phyloP scores from a whole-genome alignment of 192 early-diverging fungal genomes.

The Backusella sp. region DNA sequence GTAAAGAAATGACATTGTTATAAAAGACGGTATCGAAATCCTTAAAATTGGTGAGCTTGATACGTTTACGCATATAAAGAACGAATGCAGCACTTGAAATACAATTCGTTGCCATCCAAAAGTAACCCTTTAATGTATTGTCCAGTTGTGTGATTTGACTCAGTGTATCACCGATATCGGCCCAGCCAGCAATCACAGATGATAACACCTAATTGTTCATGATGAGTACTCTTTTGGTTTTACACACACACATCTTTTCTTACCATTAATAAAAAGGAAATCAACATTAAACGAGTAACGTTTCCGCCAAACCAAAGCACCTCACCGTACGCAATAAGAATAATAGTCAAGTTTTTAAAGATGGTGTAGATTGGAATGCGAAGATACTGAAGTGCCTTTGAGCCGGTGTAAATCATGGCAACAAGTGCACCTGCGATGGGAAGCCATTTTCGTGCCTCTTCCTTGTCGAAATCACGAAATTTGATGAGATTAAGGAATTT shows the following conservation, averaged over 20 bases:
- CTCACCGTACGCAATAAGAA: conserved; percentile 93
- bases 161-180: conserved; percentile 53
- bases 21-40: conserved; percentile 98
- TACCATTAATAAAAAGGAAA: conserved; percentile 81
- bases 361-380: conserved; percentile 94
- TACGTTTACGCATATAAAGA: conserved; percentile 86
- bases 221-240: too few relatives aligned
- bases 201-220: conserved; percentile 60
- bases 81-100: conserved; percentile 83
- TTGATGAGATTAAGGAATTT: conserved; percentile 55
- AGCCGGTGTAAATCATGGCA: conserved; percentile 96
- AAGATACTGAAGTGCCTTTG: conserved; percentile 89
- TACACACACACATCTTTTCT: neutral
- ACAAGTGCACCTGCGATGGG: conserved; percentile 81
- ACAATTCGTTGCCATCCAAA: conserved; percentile 94
- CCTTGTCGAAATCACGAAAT: conserved; percentile 61
- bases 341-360: conserved; percentile 99
- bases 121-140: conserved; percentile 60
- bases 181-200: conserved; percentile 84
- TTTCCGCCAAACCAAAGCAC: conserved; percentile 74
- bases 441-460: conserved; percentile 74
- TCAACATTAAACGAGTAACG: conserved; percentile 79
- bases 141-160: conserved; percentile 21
- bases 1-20: conserved; percentile 90
- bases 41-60: conserved; percentile 87